Conservation (phyloP, 805 yeast genomes). For the Pichia eremophila region DNA sequence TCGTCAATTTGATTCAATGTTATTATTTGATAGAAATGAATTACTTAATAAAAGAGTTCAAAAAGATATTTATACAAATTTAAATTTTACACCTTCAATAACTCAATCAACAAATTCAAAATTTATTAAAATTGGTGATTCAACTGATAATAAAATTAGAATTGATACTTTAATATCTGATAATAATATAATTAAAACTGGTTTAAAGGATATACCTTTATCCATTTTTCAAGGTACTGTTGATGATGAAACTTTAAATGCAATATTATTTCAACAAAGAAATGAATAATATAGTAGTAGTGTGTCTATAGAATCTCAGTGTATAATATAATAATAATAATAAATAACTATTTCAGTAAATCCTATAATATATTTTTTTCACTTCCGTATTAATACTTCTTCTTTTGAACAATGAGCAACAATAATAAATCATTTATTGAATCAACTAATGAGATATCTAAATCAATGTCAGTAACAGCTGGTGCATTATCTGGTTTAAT, state of each 20-base stretch:
- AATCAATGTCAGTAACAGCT: conserved; percentile 43
- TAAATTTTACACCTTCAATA: conserved; percentile 57
- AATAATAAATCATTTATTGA: neutral
- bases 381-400: no score
- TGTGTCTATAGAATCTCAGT: no score
- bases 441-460: conserved; percentile 1
- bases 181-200: conserved; percentile 41
- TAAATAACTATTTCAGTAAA: no score
- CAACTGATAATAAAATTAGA: conserved; percentile 19
- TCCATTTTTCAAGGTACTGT: conserved; percentile 45
- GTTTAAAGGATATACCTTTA: conserved; percentile 49
- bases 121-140: no score
- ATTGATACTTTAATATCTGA: conserved; percentile 39
- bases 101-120: conserved; percentile 53
- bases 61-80: conserved; percentile 81
- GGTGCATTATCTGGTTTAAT: conserved; percentile 65
- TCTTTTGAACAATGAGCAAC: neutral
- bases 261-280: conserved; percentile 58
- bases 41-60: conserved; percentile 44
- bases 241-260: conserved; percentile 45
- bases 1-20: conserved; percentile 55
- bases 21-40: conserved; percentile 48
- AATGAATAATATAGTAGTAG: conserved; percentile 31
- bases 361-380: no score
- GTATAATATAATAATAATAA: no score